Conservation (phyloP, 495 filamentous ascomycete species). For the Annulohypoxylon bovei region DNA sequence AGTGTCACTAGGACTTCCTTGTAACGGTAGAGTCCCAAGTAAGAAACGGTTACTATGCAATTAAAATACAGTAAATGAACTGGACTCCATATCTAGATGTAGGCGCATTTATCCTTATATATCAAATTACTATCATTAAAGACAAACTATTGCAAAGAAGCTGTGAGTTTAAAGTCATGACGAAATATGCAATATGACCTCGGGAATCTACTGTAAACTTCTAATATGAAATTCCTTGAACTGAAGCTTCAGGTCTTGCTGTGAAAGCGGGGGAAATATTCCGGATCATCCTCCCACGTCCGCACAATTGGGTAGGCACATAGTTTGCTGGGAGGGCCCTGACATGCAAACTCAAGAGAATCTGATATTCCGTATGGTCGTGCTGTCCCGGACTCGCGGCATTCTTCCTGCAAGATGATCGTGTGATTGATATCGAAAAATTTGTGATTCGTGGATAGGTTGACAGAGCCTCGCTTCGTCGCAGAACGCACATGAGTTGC, state of each 20-base stretch:
- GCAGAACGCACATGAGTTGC: constrained; percentile 17
- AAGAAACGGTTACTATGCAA: background rate
- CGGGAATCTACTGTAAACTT: background rate
- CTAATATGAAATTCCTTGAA: constrained; percentile 1
- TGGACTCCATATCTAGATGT: too few species aligned
- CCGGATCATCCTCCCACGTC: constrained; percentile 17
- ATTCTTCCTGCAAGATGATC: constrained; percentile 42
- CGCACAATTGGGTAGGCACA: constrained; percentile 6
- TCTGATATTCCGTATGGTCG: constrained; percentile 33
- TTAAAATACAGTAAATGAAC: background rate
- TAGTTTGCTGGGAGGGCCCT: constrained; percentile 15
- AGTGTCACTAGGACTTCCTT: background rate
- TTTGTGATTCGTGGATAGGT: constrained; percentile 29
- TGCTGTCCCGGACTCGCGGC: constrained; percentile 38
- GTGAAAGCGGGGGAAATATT: constrained; percentile 28
- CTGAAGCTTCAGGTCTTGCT: background rate
- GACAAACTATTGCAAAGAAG: background rate
- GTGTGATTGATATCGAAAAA: constrained; percentile 36
- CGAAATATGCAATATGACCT: background rate
- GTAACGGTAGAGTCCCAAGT: background rate
- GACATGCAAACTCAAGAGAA: constrained; percentile 10
- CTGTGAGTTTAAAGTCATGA: too few species aligned
- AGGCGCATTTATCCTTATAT: background rate
- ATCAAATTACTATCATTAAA: background rate
- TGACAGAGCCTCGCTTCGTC: constrained; percentile 34